Evolutionary conservation across 495 filamentous ascomycete genomes (phyloP), one percentile per base, ranked within the genome.

Genomic region (Podospora conica): DNA sequence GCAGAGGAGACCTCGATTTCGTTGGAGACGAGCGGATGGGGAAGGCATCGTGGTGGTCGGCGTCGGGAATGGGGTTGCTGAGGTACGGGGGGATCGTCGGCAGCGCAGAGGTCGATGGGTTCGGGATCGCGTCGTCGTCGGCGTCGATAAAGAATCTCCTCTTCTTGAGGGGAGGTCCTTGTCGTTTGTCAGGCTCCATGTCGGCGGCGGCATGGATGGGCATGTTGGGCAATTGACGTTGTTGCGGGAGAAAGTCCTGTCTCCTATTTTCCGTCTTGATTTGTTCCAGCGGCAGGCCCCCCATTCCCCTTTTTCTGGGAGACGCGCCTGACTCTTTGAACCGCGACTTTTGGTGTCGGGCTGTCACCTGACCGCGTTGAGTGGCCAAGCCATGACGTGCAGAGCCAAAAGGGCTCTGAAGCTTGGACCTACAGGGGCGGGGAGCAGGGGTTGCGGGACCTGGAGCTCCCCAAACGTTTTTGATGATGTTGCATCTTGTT

Each of bases 271-370:
- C 18, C 12, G 33, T 40, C 12, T 15, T 40, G 18, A n/a, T 48
- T 48, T 48, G 40, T 48, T n/a, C n/a, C n/a, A n/a, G n/a, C n/a
- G n/a, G n/a, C 40, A 8, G 10, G 29, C 15, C 15, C 40, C 40
- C 40, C n/a, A 7, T 18, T 6, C 1, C 40, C 12, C 40, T 18
- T 48, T 48, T n/a, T 6, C 28, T n/a, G 33, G 40, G 65, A 63
- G 69, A 68, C 67, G 63, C 63, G 63, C 56, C 59, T 33, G 25
- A 20, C 48, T 25, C 21, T 28, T 63, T 68, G 61, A 67, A 80
- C 63, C 75, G 73, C 73, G 73, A 70, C 61, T 69, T 74, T 70
- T 71, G 69, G 73, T 67, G 69, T 71, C 53, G 40, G 28, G 58
- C n/a, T 22, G 31, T 75, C 73, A 74, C 70, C 66, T 74, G 75